A percentile compares a stretch with the other conserved stretches of the same genome.
Evolutionary conservation across 2,329 filamentous ascomycete species (phyloP).

Genomic region (Ceratocystis harringtonii): DNA sequence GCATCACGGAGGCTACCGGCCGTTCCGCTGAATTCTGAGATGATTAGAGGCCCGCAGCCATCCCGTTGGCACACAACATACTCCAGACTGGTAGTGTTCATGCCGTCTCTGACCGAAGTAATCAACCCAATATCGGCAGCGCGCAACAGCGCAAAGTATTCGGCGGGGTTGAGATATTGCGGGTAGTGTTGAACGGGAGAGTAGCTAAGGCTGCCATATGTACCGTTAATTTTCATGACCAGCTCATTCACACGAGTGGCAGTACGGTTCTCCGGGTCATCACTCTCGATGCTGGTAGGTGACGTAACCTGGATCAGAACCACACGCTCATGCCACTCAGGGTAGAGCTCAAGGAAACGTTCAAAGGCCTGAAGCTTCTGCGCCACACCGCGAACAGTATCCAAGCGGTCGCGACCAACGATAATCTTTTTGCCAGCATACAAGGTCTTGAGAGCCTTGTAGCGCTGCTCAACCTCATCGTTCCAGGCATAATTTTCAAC

Average conservation of each 20-base stretch:
- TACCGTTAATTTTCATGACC: slow-evolving; percentile 80
- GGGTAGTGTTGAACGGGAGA: slow-evolving; percentile 89
- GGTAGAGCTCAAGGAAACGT: slow-evolving; percentile 75
- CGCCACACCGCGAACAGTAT: slow-evolving; percentile 83
- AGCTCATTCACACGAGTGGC: slow-evolving; percentile 81
- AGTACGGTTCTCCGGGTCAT: slow-evolving; percentile 64
- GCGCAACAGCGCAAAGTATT: slow-evolving; percentile 89
- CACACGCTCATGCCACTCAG: slow-evolving; percentile 82
- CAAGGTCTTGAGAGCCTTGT: slow-evolving; percentile 55
- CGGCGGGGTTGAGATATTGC: slow-evolving; percentile 75
- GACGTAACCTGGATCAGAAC: slow-evolving; percentile 93
- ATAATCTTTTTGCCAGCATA: slow-evolving; percentile 91
- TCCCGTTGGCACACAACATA: slow-evolving; percentile 88
- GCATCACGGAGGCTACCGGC: slow-evolving; percentile 72
- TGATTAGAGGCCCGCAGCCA: slow-evolving; percentile 71
- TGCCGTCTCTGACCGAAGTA: slow-evolving; percentile 88
- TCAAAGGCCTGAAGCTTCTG: slow-evolving; percentile 94
- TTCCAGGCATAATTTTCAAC: slow-evolving; percentile 64
- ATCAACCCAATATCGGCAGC: slow-evolving; percentile 85
- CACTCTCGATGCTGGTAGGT: slow-evolving; percentile 65
- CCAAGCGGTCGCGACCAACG: slow-evolving; percentile 83
- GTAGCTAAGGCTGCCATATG: slow-evolving; percentile 75
- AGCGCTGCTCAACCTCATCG: slow-evolving; percentile 53
- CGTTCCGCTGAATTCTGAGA: slow-evolving; percentile 93
- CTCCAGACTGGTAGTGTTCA: slow-evolving; percentile 94